phyloP scores from a whole-genome alignment of 768 basidiomycete species.

The Rubroboletus pulcherrimus region DNA sequence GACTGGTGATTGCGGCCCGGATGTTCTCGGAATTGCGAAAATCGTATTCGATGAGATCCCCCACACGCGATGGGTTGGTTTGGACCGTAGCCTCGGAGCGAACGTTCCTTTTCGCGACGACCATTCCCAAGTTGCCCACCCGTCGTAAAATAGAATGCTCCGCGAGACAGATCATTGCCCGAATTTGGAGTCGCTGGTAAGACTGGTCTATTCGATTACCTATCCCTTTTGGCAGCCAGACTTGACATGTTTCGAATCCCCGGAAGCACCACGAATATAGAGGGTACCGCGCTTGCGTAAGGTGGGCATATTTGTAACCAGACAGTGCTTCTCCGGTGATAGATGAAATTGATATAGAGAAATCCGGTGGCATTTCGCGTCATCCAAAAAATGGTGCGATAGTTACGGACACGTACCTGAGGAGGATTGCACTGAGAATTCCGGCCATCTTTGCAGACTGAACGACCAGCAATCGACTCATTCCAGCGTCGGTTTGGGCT shows the following conservation, averaged over 20 bases:
- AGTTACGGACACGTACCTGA: slow-evolving; percentile 19
- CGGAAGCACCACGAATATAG: neutral
- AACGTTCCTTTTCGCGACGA: neutral
- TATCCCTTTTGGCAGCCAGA: neutral
- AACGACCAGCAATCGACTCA: slow-evolving; percentile 12
- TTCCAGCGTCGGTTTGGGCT: neutral
- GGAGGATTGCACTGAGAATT: slow-evolving; percentile 26
- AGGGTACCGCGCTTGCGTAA: slow-evolving; percentile 11
- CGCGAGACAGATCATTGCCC: neutral
- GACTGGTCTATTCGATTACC: slow-evolving; percentile 12
- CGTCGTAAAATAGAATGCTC: slow-evolving; percentile 9
- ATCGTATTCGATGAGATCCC: slow-evolving; percentile 10
- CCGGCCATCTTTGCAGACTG: slow-evolving; percentile 1
- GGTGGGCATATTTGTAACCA: slow-evolving; percentile 23
- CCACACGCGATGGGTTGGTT: neutral
- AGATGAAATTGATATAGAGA: slow-evolving; percentile 24
- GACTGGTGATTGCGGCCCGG: slow-evolving; percentile 1
- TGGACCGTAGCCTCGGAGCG: slow-evolving; percentile 2
- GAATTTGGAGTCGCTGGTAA: neutral
- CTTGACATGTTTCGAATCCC: slow-evolving; percentile 3
- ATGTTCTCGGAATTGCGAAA: neutral
- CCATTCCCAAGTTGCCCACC: too few relatives aligned
- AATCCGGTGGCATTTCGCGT: slow-evolving; percentile 9
- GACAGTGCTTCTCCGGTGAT: slow-evolving; percentile 20
- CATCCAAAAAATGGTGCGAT: slow-evolving; percentile 15